These are phyloP conservation scores for Yueomyces sinensis DNA, from an alignment of 805 yeast species.

Conservation along the genomic window DNA sequence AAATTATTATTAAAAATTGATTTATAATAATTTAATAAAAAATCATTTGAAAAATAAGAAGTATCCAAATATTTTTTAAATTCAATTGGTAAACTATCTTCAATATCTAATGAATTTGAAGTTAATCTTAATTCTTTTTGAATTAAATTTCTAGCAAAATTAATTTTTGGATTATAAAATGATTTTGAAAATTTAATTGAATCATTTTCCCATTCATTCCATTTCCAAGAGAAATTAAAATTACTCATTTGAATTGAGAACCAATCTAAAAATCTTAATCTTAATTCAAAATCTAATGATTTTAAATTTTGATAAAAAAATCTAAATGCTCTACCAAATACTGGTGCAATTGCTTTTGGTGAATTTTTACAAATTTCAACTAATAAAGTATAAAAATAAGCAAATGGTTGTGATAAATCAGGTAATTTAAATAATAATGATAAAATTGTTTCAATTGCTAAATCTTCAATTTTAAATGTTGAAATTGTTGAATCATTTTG, in stretches of 20 bases:
- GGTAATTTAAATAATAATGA: constrained; percentile 72
- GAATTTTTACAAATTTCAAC: constrained; percentile 80
- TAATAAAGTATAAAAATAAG: constrained; percentile 73
- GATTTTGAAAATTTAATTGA: constrained; percentile 32
- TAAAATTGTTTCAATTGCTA: constrained; percentile 71
- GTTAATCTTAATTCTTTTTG: constrained; percentile 75
- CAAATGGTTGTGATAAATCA: constrained; percentile 44
- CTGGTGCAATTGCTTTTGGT: constrained; percentile 80
- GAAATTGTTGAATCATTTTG: constrained; percentile 32
- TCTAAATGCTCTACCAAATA: constrained; percentile 83
- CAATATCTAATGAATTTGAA: constrained; percentile 51
- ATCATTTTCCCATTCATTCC: constrained; percentile 84
- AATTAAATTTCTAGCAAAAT: constrained; percentile 65
- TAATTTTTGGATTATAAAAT: constrained; percentile 55
- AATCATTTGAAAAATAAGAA: constrained; percentile 25
- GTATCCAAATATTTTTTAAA: constrained; percentile 37
- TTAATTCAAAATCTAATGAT: constrained; percentile 61
- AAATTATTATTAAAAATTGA: constrained; percentile 14
- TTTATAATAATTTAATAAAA: constrained; percentile 27
- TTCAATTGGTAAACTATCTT: constrained; percentile 54
- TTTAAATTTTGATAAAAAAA: constrained; percentile 60
- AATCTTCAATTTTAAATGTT: constrained; percentile 86
- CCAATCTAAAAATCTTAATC: constrained; percentile 73
- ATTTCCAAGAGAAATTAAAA: constrained; percentile 92
- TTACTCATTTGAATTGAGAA: constrained; percentile 85